Evolutionary conservation across 257 asterid genomes (phyloP).

Genomic region (Fraxinus cuspidata): DNA sequence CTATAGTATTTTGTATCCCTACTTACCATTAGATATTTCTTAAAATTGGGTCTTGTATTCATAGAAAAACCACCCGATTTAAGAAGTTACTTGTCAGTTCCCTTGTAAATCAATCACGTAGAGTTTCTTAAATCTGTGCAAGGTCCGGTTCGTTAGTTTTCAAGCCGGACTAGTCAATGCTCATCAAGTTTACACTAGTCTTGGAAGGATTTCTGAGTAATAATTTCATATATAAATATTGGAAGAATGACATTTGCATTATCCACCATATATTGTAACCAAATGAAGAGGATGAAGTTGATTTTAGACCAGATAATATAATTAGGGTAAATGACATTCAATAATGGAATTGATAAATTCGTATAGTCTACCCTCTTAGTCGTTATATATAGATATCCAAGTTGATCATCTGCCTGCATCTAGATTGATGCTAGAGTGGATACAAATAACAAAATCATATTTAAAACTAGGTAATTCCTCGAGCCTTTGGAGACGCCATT

Average conservation of each 20-base stretch:
- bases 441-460: conserved; percentile 26
- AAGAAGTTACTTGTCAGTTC: too few relatives aligned
- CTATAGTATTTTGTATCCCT: too few relatives aligned
- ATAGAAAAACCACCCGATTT: too few relatives aligned
- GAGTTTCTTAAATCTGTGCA: too few relatives aligned
- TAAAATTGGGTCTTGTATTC: not conserved
- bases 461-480: conserved; percentile 11
- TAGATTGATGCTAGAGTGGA: not conserved
- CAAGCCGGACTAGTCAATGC: not conserved
- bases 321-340: not conserved
- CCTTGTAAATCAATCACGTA: too few relatives aligned
- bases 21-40: too few relatives aligned
- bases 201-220: not conserved
- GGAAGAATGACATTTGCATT: too few relatives aligned
- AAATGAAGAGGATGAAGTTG: too few relatives aligned
- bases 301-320: too few relatives aligned
- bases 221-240: not conserved
- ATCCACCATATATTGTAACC: too few relatives aligned
- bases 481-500: conserved; percentile 21
- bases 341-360: not conserved
- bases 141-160: not conserved
- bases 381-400: too few relatives aligned
- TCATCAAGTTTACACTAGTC: not conserved
- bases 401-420: not conserved
- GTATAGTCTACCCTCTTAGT: too few relatives aligned